phyloP scores from a whole-genome alignment of 352 stramenopile genomes.

The Globisporangium canariense region DNA sequence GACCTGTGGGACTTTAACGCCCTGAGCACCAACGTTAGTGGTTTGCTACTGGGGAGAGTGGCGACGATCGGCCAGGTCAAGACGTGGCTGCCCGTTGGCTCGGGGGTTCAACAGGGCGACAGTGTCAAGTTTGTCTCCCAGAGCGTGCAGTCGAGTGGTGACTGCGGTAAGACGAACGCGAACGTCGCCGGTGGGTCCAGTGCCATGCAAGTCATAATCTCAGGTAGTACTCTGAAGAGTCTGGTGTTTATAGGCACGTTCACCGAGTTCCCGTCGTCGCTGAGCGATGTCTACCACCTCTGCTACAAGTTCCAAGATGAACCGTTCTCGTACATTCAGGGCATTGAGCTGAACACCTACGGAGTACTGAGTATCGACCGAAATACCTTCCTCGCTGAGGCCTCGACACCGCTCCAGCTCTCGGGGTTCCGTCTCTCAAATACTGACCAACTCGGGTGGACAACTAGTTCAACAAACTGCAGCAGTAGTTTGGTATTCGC shows the following conservation, averaged over 20 bases:
- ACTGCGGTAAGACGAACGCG: conserved; percentile 37
- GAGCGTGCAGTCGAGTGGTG: conserved; percentile 38
- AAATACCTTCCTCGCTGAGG: conserved; percentile 36
- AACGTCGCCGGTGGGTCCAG: conserved; percentile 36
- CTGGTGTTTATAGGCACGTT: conserved; percentile 41
- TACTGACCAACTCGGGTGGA: conserved; percentile 54
- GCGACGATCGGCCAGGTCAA: conserved; percentile 50
- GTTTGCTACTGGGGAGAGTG: conserved; percentile 23
- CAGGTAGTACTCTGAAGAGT: conserved; percentile 14
- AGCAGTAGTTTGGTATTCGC: conserved; percentile 21
- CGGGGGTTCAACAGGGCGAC: conserved; percentile 41
- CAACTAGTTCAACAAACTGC: conserved; percentile 34
- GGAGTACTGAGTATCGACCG: conserved; percentile 43
- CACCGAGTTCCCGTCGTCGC: conserved; percentile 30
- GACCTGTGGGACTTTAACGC: conserved; percentile 38
- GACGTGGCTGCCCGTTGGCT: conserved; percentile 43
- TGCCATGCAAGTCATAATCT: conserved; percentile 26
- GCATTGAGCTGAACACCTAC: conserved; percentile 41
- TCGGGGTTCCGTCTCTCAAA: conserved; percentile 46
- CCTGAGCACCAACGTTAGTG: conserved; percentile 5
- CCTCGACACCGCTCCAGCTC: conserved; percentile 42
- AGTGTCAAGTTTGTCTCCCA: conserved; percentile 49
- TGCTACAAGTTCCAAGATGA: conserved; percentile 77
- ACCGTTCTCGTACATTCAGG: conserved; percentile 45
- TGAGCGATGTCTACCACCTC: conserved; percentile 50